A percentile compares a stretch with the other conserved stretches of the same genome.
These are phyloP conservation scores for Alternaria infectoria DNA, from an alignment of 2,329 filamentous ascomycete genomes.

Conservation along the genomic window DNA sequence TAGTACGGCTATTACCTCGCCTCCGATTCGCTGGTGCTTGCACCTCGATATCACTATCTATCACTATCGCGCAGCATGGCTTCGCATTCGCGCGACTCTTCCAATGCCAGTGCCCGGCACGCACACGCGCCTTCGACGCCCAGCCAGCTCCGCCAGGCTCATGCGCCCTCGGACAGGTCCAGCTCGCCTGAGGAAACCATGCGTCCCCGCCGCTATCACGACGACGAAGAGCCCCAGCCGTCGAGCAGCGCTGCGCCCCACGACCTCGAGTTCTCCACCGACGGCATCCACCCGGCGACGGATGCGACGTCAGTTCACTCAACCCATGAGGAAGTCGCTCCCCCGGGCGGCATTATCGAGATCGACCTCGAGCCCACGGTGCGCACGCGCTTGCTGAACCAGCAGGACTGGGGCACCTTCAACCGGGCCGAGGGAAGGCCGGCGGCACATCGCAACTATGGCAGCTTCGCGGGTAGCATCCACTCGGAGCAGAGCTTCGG, in stretches of 20 bases:
- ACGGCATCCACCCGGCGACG: conserved; percentile 42
- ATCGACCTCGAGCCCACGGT: conserved; percentile 43
- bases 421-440: conserved; percentile 77
- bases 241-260: conserved; percentile 18
- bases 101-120: conserved; percentile 36
- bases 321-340: conserved; percentile 27
- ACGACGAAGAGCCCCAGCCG: conserved; percentile 19
- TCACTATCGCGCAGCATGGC: not conserved
- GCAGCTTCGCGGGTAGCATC: conserved; percentile 62
- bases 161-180: conserved; percentile 51
- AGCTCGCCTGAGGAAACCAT: conserved; percentile 51
- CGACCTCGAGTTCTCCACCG: conserved; percentile 31
- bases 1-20: conserved; percentile 12
- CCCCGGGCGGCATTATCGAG: conserved; percentile 28
- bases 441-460: conserved; percentile 58
- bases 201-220: conserved; percentile 31
- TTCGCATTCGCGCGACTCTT: conserved; percentile 42
- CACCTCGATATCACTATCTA: not conserved
- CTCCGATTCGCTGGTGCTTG: conserved; percentile 3
- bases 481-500: conserved; percentile 49
- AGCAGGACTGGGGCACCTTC: conserved; percentile 56
- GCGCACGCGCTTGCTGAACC: conserved; percentile 48
- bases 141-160: conserved; percentile 51
- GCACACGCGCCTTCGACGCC: conserved; percentile 46
- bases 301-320: conserved; percentile 42